Conservation (phyloP, 345 rosid genomes). For the Limnanthes douglasii region DNA sequence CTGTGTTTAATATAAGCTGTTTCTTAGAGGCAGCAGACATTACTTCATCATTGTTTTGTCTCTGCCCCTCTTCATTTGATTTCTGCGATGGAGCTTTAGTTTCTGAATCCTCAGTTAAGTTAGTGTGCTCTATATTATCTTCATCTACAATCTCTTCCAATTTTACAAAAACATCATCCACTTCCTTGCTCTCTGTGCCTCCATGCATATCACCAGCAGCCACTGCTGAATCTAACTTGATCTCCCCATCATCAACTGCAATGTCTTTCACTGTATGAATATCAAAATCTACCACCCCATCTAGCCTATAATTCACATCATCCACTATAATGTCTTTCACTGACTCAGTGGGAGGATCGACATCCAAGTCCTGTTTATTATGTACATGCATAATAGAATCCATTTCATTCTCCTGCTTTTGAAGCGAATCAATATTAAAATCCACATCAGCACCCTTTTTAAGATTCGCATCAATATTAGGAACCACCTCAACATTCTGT, state of each 20-base stretch:
- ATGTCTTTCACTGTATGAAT: conserved; percentile 70
- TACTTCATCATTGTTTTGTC: conserved; percentile 38
- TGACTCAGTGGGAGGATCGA: conserved; percentile 31
- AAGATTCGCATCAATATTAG: no score
- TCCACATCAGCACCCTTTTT: no score
- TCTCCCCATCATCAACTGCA: conserved; percentile 57
- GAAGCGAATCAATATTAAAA: no score
- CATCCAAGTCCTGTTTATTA: conserved; percentile 21
- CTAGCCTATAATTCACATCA: conserved; percentile 65
- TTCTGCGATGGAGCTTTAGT: conserved; percentile 20
- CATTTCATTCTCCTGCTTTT: no score
- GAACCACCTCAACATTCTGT: no score
- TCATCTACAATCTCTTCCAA: conserved; percentile 26
- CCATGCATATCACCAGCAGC: conserved; percentile 23
- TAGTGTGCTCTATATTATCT: conserved; percentile 22
- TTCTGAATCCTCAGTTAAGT: conserved; percentile 21
- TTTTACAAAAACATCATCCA: conserved; percentile 19
- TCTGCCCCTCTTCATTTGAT: conserved; percentile 15
- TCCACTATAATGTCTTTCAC: conserved; percentile 91
- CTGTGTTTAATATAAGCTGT: conserved; percentile 23
- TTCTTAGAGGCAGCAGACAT: conserved; percentile 35
- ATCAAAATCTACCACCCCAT: conserved; percentile 33
- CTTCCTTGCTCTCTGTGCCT: conserved; percentile 19
- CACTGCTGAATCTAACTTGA: conserved; percentile 15
- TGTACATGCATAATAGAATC: no score